A percentile compares a stretch with the other conserved stretches of the same genome.
phyloP scores from a whole-genome alignment of 192 early-diverging fungal species.

The Backusella circina region DNA sequence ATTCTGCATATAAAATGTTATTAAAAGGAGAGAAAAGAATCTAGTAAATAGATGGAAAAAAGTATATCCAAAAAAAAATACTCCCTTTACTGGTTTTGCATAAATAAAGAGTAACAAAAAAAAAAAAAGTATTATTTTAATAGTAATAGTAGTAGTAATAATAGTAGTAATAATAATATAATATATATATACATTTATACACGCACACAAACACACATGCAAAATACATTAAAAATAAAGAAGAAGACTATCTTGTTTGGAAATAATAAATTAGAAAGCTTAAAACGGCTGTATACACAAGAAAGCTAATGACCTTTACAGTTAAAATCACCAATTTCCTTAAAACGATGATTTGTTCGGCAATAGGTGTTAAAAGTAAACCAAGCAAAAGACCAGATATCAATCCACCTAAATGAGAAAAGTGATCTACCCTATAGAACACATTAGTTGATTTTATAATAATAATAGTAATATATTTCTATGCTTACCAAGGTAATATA shows the following conservation, averaged over 20 bases:
- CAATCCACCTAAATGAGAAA: constrained; percentile 72
- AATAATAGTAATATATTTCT: background rate
- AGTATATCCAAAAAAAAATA: background rate
- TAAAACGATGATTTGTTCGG: background rate
- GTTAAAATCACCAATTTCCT: background rate
- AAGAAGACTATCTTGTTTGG: background rate
- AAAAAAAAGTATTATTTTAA: background rate
- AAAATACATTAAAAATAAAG: background rate
- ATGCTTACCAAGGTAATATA: constrained; percentile 56
- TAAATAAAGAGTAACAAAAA: background rate
- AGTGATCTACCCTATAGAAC: constrained; percentile 51
- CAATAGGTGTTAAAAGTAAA: constrained; percentile 1
- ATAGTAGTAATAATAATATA: background rate
- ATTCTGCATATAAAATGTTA: background rate
- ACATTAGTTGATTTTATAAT: background rate
- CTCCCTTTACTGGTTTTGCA: background rate
- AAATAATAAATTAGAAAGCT: background rate
- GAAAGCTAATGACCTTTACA: background rate
- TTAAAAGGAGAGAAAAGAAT: background rate
- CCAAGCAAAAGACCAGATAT: background rate
- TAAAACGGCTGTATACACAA: background rate
- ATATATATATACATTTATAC: background rate
- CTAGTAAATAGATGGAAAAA: background rate
- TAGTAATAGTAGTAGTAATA: background rate
- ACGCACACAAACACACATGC: background rate